Evolutionary conservation across 768 basidiomycete species (phyloP), one percentile per base, ranked within the genome.

Genomic region (Agaricus subrufescens): DNA sequence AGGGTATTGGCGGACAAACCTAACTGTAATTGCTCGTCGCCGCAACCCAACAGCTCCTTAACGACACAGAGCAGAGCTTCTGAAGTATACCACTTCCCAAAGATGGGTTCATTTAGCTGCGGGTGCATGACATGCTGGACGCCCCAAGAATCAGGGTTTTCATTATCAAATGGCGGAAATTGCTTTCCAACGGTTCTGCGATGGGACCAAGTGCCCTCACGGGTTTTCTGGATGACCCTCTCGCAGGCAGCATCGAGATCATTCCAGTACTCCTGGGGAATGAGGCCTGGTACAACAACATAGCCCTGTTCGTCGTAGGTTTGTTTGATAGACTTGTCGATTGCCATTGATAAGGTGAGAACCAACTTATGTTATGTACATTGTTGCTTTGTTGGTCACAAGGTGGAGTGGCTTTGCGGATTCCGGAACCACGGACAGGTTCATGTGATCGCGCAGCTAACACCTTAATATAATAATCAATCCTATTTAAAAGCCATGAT

Each of bases 121-220:
- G 88, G 89, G 62, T 91, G 89, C 90, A 92, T 91, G 45, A 87
- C 67, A 59, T 91, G 87, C 61, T 91, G 89, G 1, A 90, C 82
- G 1, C 89, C 90, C 89, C 89, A 91, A 0, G 85, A 81, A 67
- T 91, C 89, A 1, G 82, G 78, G 50, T 81, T 68, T 14, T 71
- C 73, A 31, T 78, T 68, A 51, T 77, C 83, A 61, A 77, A 91
- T 0, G 89, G 89, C 3, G 89, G 88, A 58, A 91, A 91, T 66
- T 89, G 87, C 58, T 84, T 86, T 1, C 90, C 89, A 15, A 91
- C 86, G 0, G 82, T 84, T 37, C 89, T 79, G 3, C 87, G 75
- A 61, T 85, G 75, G 0, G 80, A 71, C 89, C 89, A 91, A 2
- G 65, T 58, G 1, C 87, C 87, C 0, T 71, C 50, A 4, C 89